Conservation (phyloP, 208 protist genomes). For the Novymonas esmeraldas region DNA sequence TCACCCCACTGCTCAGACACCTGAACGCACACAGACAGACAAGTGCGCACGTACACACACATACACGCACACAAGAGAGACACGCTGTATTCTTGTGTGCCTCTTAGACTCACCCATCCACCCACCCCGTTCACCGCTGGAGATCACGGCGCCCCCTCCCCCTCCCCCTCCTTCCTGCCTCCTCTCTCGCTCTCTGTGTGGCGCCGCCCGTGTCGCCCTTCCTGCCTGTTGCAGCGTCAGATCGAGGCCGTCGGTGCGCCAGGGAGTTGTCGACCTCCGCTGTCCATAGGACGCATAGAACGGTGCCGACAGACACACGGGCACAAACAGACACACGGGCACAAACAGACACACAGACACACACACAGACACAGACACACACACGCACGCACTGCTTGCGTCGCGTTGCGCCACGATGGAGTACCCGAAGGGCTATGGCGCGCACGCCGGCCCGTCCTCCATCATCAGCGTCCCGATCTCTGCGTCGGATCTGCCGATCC, state of each 20-base stretch:
- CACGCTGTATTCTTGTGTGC: too few species aligned
- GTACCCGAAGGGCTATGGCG: conserved; percentile 19
- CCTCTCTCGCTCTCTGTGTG: not conserved
- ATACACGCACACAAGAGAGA: not conserved
- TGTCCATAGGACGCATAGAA: too few species aligned
- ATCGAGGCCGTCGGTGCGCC: too few species aligned
- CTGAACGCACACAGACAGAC: conserved; percentile 1
- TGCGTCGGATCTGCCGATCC: conserved; percentile 40
- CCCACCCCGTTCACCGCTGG: not conserved
- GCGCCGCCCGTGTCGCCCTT: too few species aligned
- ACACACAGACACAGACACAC: not conserved
- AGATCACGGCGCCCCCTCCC: not conserved
- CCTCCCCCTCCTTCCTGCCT: not conserved
- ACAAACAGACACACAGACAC: not conserved
- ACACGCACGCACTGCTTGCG: not conserved
- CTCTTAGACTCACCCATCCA: too few species aligned
- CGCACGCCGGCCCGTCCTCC: conserved; percentile 6
- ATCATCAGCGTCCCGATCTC: conserved; percentile 5
- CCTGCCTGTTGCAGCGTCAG: too few species aligned
- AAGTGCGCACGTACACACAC: not conserved
- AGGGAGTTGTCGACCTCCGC: too few species aligned
- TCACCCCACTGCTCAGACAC: not conserved
- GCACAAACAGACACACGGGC: not conserved
- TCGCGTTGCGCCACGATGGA: conserved; percentile 19
- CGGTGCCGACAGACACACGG: not conserved